Base-by-base conservation (phyloP, 129 eudicot species). In the Calendula officinalis region DNA sequence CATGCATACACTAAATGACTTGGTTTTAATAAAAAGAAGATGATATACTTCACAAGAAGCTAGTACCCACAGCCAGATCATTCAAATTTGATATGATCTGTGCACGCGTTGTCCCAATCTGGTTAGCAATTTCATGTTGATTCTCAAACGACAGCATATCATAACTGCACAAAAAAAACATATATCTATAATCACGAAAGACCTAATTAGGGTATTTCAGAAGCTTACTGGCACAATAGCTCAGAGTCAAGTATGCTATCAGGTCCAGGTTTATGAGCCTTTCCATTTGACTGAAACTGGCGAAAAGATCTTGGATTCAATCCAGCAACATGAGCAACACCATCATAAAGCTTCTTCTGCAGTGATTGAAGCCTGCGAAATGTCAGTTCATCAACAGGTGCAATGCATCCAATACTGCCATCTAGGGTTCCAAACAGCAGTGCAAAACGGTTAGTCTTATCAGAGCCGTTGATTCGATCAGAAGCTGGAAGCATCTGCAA, bases 231-330 rank as follows among this genome's bases (percentile, higher is more conserved):
- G 69, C 73, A 81, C 65, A 92, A 91, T 44, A 92, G 87, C 70
- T 92, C 99, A 30, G 77, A 88, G 58, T 92, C 99, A 16, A 92
- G 92, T 40, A 92, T 85, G 72, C 80, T 85, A 77, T 92, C 99
- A 38, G 99, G 99, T 32, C 99, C 99, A 30, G 99, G 99, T 7
- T 96, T 85, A 66, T 92, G 99, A 73, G 95, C 99, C 72, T 84
- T 92, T 65, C 99, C 99, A 53, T 86, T 77, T 2, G 97, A 88
- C 66, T 70, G 83, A 64, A 92, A 92, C 57, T 88, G 95, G 39
- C 99, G 95, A 40, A 92, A 92, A 37, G 95, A 85, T 67, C 77
- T 83, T 33, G 99, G 99, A 69, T 92, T 92, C 64, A 92, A 77
- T n/a, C 99, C 99, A 44, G 91, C 99, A 56, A 92, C 95, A 86